Percentiles rank a stretch among this genome's conserved stretches.
Evolutionary conservation across 2,329 filamentous ascomycete species (phyloP).

Genomic region (Verticillium klebahnii): DNA sequence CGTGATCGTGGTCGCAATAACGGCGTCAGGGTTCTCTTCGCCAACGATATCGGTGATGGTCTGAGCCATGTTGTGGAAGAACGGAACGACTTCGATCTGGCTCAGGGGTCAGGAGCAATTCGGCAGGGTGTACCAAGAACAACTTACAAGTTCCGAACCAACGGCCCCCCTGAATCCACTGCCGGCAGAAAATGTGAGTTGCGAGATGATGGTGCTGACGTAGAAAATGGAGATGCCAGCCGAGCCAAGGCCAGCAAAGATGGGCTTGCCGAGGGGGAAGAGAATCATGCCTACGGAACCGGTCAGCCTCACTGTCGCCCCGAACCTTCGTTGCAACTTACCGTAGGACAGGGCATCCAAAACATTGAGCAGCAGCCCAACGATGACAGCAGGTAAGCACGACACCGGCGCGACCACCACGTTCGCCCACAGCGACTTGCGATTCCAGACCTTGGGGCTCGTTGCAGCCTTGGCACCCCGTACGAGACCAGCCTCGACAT

Average conservation of each 20-base stretch:
- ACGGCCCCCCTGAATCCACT: slow-evolving; percentile 89
- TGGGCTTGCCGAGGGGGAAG: slow-evolving; percentile 81
- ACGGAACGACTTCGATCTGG: slow-evolving; percentile 93
- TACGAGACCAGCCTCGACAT: slow-evolving; percentile 24
- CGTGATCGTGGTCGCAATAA: slow-evolving; percentile 91
- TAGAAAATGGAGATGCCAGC: slow-evolving; percentile 99
- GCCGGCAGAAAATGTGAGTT: slow-evolving; percentile 81
- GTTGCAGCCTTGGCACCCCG: slow-evolving; percentile 18
- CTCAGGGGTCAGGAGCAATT: slow-evolving; percentile 7
- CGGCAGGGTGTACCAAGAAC: not conserved
- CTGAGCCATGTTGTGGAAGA: slow-evolving; percentile 97
- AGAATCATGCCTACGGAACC: slow-evolving; percentile 70
- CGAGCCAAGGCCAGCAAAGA: slow-evolving; percentile 81
- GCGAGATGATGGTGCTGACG: slow-evolving; percentile 92
- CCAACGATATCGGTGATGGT: slow-evolving; percentile 79
- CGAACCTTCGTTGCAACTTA: slow-evolving; percentile 23
- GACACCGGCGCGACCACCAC: slow-evolving; percentile 62
- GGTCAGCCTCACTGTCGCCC: slow-evolving; percentile 11
- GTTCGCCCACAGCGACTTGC: slow-evolving; percentile 57
- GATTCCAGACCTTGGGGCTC: slow-evolving; percentile 54
- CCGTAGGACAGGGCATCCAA: slow-evolving; percentile 93
- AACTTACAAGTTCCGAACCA: slow-evolving; percentile 80
- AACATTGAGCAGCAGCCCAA: slow-evolving; percentile 87
- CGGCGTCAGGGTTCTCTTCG: slow-evolving; percentile 73
- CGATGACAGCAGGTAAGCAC: slow-evolving; percentile 78